phyloP scores from a whole-genome alignment of 495 filamentous ascomycete species.

The Podospora pseudoanserina region DNA sequence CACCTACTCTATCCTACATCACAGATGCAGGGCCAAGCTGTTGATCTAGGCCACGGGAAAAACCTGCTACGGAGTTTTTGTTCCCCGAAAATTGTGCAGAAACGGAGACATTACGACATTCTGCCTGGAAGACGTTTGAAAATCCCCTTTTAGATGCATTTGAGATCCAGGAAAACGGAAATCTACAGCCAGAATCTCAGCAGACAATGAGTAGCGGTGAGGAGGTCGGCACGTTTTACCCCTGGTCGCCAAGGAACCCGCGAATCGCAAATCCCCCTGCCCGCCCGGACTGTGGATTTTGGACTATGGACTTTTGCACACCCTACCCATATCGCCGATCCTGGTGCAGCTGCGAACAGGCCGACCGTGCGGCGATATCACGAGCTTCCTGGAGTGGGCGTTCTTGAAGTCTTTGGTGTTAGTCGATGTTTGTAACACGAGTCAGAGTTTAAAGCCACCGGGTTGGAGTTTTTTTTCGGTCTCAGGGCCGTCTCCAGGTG shows the following conservation, averaged over 20 bases:
- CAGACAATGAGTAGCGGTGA: conserved; percentile 20
- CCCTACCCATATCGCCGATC: conserved; percentile 10
- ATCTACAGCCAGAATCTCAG: background rate
- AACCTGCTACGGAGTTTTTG: background rate
- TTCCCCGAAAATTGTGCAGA: background rate
- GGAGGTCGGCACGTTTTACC: conserved; percentile 18
- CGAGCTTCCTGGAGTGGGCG: background rate
- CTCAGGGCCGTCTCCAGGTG: background rate
- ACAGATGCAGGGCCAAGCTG: background rate
- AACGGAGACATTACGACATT: background rate
- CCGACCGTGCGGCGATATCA: background rate
- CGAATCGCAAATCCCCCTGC: conserved; percentile 12
- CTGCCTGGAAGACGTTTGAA: background rate
- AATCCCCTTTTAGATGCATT: background rate
- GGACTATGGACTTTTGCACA: conserved; percentile 8
- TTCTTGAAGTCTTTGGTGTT: background rate
- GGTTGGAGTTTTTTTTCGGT: background rate
- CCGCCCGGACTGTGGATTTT: background rate
- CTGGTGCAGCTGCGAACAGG: conserved; percentile 6
- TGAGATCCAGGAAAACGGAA: background rate
- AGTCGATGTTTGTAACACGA: background rate
- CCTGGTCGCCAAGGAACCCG: conserved; percentile 22
- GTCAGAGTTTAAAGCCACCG: background rate
- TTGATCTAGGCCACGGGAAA: background rate
- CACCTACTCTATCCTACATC: background rate